Evolutionary conservation across 176 grass and related monocot species (phyloP), one percentile per base, ranked within the genome.

Genomic region (Bonia amplexicaulis): DNA sequence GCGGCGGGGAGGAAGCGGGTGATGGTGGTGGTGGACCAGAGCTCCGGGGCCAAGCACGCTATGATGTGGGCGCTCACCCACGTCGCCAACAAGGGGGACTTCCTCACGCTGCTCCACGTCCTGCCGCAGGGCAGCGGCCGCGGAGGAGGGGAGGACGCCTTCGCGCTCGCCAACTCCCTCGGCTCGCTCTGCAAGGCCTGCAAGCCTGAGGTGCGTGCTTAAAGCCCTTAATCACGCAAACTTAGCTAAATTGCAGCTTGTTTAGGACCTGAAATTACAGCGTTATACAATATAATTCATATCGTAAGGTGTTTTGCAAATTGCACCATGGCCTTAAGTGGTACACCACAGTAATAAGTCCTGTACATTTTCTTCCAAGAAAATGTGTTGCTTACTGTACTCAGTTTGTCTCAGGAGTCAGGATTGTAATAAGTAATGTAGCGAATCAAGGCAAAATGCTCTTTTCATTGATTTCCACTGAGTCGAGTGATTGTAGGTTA

Each of bases 51-150:
- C 25, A 96, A 92, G 93, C 89, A 99, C 83, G 93, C 93, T 81
- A 96, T 96, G 96, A 92, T 99, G 93, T 99, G 93, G 97, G 91
- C 96, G 69, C 91, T 96, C 54, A 92, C 90, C 40, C 96, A 96
- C 74, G 90, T 96, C 20, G 84, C 93, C 59, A 96, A 71, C 93
- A 92, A 88, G 60, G 90, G 97, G 8, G 97, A 99, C 83, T 90
- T 96, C 81, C 84, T 99, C 84, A 92, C 92, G 31, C 88, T 96
- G 52, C 88, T 99, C 78, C 93, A 92, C 88, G 86, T 94, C 85
- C 55, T 96, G 71, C 88, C 90, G 13, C 91, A 49, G 57, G 49
- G 85, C 63, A 7, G 71, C 59, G 62, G 16, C 27, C 33, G 46
- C 48, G 6, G 27, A n/a, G 12, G 46, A 23, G 89, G 74, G 10